Base-by-base conservation (phyloP, 2,329 filamentous ascomycete species). In the Pezicula rhizophila region DNA sequence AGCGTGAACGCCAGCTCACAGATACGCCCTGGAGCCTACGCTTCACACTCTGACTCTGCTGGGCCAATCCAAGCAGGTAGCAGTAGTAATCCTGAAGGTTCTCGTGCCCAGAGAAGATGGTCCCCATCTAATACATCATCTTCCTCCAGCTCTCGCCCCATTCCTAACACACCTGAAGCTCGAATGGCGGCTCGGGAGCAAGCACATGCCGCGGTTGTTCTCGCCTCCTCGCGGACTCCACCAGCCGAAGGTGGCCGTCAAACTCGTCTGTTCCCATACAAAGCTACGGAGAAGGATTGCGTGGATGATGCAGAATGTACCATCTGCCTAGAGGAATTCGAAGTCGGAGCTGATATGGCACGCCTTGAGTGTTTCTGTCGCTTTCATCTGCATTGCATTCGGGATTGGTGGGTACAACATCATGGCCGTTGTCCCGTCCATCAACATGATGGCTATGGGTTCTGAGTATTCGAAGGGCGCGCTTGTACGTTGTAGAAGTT, bases 251-350 rank as follows among this genome's bases (percentile, higher is more conserved):
- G 65, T 65, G 8, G 60, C 66, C 70, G 79, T 17, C 68, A 74
- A 48, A 81, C 78, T 0, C 79, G 79, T 45, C 80, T 85, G 71
- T 82, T 84, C 54, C 76, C 78, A 0, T 85, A 85, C 57, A 55
- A 70, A 18, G 81, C 82, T 2, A 84, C 80, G 8, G 82, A 84
- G 59, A 85, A 85, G 67, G 82, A 85, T 62, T 84, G 80, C 56
- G 74, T 82, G n/a, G 78, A 83, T 54, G 77, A 79, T 50, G 81
- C 79, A 3, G 82, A 85, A 65, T 85, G 81, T 60, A 84, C 79
- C 5, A 85, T 85, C 45, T 85, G 82, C 56, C 69, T 85, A 2
- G 82, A 85, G 57, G 81, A 85, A 61, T 84, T 83, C 52, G 74
- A 79, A 50, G 78, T 77, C 0, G 80, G 80, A 2, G 74, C 77